A percentile compares a stretch with the other conserved stretches of the same genome.
phyloP scores from a whole-genome alignment of 1,284 basidiomycete genomes.

The Exobasidium rhododendri region DNA sequence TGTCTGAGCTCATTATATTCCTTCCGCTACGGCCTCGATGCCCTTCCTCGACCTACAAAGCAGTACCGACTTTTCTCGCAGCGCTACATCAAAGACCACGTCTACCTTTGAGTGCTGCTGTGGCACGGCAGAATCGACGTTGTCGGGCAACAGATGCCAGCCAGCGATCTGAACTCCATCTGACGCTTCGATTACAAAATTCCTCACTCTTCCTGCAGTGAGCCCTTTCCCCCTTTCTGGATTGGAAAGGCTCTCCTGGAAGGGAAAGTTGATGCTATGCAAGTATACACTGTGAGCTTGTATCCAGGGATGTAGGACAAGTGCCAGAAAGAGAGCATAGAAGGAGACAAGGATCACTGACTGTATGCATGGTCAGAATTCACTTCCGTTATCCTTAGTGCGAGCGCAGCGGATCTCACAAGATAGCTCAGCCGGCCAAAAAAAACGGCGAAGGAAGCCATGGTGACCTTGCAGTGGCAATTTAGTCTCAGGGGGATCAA shows the following conservation, averaged over 20 bases:
- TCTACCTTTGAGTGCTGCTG: no score
- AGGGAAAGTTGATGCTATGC: slow-evolving; percentile 6
- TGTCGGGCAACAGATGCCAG: slow-evolving; percentile 7
- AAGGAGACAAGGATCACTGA: background rate
- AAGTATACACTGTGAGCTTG: slow-evolving; percentile 11
- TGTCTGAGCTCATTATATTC: no score
- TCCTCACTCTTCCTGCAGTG: background rate
- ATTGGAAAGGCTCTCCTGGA: slow-evolving; percentile 2
- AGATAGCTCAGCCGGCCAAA: background rate
- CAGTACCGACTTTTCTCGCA: slow-evolving; percentile 65
- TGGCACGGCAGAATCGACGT: no score
- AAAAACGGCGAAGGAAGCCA: background rate
- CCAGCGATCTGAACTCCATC: slow-evolving; percentile 3
- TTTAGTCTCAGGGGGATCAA: no score
- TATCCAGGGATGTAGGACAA: slow-evolving; percentile 2
- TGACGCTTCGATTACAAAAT: background rate
- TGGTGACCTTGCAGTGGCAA: no score
- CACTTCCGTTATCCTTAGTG: background rate
- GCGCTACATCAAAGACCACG: no score
- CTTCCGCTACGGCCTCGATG: no score
- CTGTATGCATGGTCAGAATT: background rate
- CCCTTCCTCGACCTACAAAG: no score
- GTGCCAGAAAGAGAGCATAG: slow-evolving; percentile 5
- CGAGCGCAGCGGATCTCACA: background rate
- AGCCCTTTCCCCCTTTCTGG: slow-evolving; percentile 2